Conservation (phyloP, 2,329 filamentous ascomycete genomes). For the Thyridium curvatum region DNA sequence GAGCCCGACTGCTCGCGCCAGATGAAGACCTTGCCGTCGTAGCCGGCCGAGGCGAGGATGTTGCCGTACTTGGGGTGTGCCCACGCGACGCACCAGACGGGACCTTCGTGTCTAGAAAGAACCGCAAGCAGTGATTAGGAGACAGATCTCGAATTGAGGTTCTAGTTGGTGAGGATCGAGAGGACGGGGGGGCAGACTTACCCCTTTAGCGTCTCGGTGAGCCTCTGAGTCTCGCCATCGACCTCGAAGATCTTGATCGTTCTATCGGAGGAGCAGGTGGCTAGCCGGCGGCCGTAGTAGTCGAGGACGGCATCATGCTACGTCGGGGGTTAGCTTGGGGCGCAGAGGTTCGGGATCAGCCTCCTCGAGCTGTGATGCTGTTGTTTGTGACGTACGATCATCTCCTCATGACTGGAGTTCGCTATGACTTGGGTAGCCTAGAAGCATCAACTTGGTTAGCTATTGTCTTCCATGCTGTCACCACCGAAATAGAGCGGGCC, state of each 20-base stretch:
- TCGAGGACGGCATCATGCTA: slow-evolving; percentile 97
- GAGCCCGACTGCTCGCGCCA: slow-evolving; percentile 80
- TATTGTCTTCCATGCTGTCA: no score
- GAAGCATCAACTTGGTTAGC: background rate
- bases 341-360: slow-evolving; percentile 2
- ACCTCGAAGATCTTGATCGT: slow-evolving; percentile 99
- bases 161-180: background rate
- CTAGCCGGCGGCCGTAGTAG: slow-evolving; percentile 93
- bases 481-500: no score
- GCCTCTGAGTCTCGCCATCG: slow-evolving; percentile 82
- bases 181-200: slow-evolving; percentile 32
- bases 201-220: slow-evolving; percentile 93
- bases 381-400: slow-evolving; percentile 98
- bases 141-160: background rate
- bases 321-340: slow-evolving; percentile 1
- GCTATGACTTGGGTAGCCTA: slow-evolving; percentile 66
- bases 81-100: slow-evolving; percentile 97
- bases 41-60: slow-evolving; percentile 90
- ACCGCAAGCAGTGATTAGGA: background rate
- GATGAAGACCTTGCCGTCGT: slow-evolving; percentile 97
- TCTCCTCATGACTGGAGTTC: slow-evolving; percentile 92
- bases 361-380: no score
- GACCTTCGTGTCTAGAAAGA: slow-evolving; percentile 74
- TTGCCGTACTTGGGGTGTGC: slow-evolving; percentile 98
- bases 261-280: slow-evolving; percentile 95